Base-by-base conservation (phyloP, 495 filamentous ascomycete species). In the Chlorociboria aeruginascens region DNA sequence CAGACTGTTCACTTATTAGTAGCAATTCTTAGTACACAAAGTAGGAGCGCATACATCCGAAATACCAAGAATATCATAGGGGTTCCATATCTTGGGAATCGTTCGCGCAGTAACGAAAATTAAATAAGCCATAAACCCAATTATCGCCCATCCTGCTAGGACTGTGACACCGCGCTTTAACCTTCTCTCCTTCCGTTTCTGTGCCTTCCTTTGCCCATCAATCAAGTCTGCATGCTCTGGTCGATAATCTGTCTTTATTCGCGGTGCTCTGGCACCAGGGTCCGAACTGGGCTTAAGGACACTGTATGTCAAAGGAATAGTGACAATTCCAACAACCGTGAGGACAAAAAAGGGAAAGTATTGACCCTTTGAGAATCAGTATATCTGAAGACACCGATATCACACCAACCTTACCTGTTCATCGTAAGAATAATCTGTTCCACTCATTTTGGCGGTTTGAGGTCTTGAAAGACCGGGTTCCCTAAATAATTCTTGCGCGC, bases 261-360 rank as follows among this genome's bases (percentile, higher is more conserved):
- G 64, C 14, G 70, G 66, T 48, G 74, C 70, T 20, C 66, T 63
- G 43, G 62, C 61, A 35, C 63, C 73, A 48, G 66, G 81, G 73
- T 74, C 83, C 74, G 85, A 85, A 65, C 75, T 86, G 10, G 81
- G 78, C 63, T 78, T 81, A 49, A 93, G 72, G 48, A 90, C 73
- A 49, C 79, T 84, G 64, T 89, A 95, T 54, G 92, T 95, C 60
- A 94, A 73, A 50, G 92, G 93, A 40, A 96, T 66, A 13, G 89
- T 94, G 68, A 97, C 73, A 48, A 98, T 80, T 61, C 80, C 78
- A 46, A 83, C 77, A 53, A 97, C 77, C 40, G 88, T 95, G 60
- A 96, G 77, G 66, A 98, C 78, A 73, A 97, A 98, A 75, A 89
- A 96, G 57, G 92, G 92, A 75, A 95, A 98, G 73, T 95, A 95